phyloP scores from a whole-genome alignment of 2,329 filamentous ascomycete genomes.

The Colletotrichum simmondsii region DNA sequence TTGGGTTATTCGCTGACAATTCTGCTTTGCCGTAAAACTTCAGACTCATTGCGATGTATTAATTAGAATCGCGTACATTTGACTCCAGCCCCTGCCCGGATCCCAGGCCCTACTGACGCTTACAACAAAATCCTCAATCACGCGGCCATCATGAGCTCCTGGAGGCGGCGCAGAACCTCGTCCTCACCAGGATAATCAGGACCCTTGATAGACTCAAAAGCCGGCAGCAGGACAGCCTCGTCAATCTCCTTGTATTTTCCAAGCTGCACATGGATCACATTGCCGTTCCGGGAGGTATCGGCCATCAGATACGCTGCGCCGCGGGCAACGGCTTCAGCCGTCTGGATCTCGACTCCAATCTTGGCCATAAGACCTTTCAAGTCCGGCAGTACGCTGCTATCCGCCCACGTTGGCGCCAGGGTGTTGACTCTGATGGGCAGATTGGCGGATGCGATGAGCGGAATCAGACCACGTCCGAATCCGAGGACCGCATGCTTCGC shows the following conservation, averaged over 20 bases:
- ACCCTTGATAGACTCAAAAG: constrained; percentile 45
- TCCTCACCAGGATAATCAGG: constrained; percentile 48
- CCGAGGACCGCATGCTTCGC: constrained; percentile 67
- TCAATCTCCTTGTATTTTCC: constrained; percentile 66
- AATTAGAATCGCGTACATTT: background rate
- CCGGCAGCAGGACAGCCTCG: constrained; percentile 51
- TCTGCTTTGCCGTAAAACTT: background rate
- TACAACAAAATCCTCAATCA: background rate
- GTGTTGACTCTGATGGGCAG: constrained; percentile 66
- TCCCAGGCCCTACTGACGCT: background rate
- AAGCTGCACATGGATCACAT: constrained; percentile 61
- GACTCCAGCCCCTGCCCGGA: background rate
- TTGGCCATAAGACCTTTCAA: constrained; percentile 48
- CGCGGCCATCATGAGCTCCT: background rate
- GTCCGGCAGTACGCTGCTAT: constrained; percentile 54
- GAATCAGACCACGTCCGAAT: constrained; percentile 58
- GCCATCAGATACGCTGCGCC: constrained; percentile 61
- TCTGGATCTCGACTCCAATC: constrained; percentile 55
- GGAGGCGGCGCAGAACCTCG: constrained; percentile 42
- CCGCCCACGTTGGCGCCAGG: constrained; percentile 24
- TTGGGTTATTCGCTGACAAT: background rate
- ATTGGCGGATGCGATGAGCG: constrained; percentile 46
- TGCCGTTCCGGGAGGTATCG: constrained; percentile 57
- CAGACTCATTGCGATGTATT: background rate
- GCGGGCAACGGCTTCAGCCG: constrained; percentile 57